phyloP scores from a whole-genome alignment of 2,329 filamentous ascomycete species.

The Colletotrichum incanum region DNA sequence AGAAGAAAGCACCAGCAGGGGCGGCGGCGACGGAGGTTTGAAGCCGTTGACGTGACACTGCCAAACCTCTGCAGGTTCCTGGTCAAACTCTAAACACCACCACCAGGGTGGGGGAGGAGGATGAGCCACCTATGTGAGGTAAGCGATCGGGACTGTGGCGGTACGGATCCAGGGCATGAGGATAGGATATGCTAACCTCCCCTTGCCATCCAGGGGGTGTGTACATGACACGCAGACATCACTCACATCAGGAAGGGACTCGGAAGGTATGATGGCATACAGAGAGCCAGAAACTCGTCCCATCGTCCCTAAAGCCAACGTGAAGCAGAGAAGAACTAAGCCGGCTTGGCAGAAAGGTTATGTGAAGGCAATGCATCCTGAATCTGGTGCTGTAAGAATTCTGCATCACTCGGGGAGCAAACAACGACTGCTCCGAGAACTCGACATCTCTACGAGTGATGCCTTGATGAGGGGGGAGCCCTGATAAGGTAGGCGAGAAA shows the following conservation, averaged over 20 bases:
- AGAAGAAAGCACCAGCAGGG: constrained; percentile 38
- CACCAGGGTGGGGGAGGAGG: constrained; percentile 4
- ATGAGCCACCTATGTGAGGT: constrained; percentile 11
- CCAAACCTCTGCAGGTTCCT: constrained; percentile 32
- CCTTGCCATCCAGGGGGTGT: neutral
- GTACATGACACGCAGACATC: neutral
- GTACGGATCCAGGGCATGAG: constrained; percentile 1
- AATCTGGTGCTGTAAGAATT: neutral
- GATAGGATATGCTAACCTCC: neutral
- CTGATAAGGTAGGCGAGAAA: neutral
- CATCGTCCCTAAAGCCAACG: neutral
- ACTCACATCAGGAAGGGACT: neutral
- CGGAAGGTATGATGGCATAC: neutral
- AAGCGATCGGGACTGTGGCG: constrained; percentile 24
- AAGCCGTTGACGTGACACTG: constrained; percentile 24
- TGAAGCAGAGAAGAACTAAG: neutral
- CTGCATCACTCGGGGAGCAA: neutral
- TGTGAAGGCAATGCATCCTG: neutral
- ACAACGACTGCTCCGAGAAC: neutral
- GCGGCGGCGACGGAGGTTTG: constrained; percentile 21
- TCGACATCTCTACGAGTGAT: neutral
- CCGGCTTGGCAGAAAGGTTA: neutral
- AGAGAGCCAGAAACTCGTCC: neutral
- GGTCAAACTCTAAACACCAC: constrained; percentile 31
- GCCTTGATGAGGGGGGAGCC: neutral